Conservation (phyloP, 2,329 filamentous ascomycete species). For the Diaporthe humulicola region DNA sequence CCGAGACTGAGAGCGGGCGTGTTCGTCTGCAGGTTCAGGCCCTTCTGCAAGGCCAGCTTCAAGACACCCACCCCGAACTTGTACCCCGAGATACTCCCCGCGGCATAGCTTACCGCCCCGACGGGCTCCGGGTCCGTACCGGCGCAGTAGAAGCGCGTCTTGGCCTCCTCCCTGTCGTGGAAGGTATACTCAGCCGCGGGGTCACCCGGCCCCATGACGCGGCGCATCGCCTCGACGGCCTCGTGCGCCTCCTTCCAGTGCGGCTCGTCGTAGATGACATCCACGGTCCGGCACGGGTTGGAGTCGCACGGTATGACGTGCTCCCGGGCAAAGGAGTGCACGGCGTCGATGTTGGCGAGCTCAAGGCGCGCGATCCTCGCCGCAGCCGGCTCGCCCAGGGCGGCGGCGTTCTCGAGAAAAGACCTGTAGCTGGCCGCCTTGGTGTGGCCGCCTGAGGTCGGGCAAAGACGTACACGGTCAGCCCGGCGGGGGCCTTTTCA, state of each 20-base stretch:
- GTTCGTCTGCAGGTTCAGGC: constrained; percentile 66
- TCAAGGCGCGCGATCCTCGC: constrained; percentile 65
- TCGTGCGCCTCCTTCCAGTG: constrained; percentile 54
- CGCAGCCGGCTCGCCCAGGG: constrained; percentile 63
- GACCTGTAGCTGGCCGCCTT: constrained; percentile 61
- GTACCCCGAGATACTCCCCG: constrained; percentile 58
- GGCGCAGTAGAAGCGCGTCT: constrained; percentile 34
- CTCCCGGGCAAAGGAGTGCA: constrained; percentile 65
- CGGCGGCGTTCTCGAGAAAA: constrained; percentile 60
- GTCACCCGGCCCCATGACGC: constrained; percentile 55
- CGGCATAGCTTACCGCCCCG: constrained; percentile 62
- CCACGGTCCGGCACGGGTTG: constrained; percentile 65
- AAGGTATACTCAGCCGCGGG: constrained; percentile 60
- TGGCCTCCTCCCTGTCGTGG: constrained; percentile 35
- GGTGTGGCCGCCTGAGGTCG: constrained; percentile 54
- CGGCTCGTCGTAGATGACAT: constrained; percentile 66
- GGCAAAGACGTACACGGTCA: background rate
- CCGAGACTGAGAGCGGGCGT: constrained; percentile 56
- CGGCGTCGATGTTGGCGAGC: constrained; percentile 65
- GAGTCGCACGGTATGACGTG: constrained; percentile 65
- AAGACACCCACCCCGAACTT: constrained; percentile 57
- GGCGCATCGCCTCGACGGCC: constrained; percentile 60
- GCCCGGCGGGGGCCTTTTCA: background rate
- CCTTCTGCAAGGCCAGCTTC: constrained; percentile 56
- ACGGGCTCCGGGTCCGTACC: constrained; percentile 50